Evolutionary conservation across 2,329 filamentous ascomycete genomes (phyloP).

Genomic region (Incumbomyces delicatus): DNA sequence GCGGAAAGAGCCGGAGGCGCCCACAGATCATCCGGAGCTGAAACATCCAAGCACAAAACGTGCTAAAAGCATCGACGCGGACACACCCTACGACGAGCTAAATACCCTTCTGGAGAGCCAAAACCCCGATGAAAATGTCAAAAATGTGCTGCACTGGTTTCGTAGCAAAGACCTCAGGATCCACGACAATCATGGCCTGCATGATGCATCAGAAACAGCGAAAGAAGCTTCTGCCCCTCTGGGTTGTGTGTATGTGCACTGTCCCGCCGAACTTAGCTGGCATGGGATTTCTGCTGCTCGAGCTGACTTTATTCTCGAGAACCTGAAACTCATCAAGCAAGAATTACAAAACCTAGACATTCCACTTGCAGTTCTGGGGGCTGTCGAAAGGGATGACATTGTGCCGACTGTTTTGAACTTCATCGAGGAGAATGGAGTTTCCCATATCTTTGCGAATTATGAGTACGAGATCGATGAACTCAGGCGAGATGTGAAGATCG

Average conservation of each 20-base stretch:
- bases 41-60: constrained; percentile 40
- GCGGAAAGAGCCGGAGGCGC: constrained; percentile 17
- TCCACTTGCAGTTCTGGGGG: constrained; percentile 38
- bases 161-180: constrained; percentile 42
- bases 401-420: constrained; percentile 34
- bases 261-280: constrained; percentile 40
- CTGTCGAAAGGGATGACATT: constrained; percentile 34
- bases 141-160: constrained; percentile 42
- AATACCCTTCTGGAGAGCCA: constrained; percentile 31
- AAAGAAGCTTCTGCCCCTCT: constrained; percentile 34
- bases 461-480: constrained; percentile 40
- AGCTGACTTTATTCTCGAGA: constrained; percentile 40
- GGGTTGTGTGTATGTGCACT: constrained; percentile 39
- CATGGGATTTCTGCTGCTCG: constrained; percentile 42
- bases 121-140: constrained; percentile 28
- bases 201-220: constrained; percentile 38
- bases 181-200: constrained; percentile 40
- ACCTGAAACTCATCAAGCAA: constrained; percentile 34
- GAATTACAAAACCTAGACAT: constrained; percentile 40
- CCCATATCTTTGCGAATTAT: constrained; percentile 40
- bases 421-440: constrained; percentile 34
- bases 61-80: constrained; percentile 39
- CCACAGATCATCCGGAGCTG: constrained; percentile 21
- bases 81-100: constrained; percentile 36
- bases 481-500: constrained; percentile 36